Evolutionary conservation across 805 yeast genomes (phyloP), one percentile per base, ranked within the genome.

Genomic region (Candida ficus): DNA sequence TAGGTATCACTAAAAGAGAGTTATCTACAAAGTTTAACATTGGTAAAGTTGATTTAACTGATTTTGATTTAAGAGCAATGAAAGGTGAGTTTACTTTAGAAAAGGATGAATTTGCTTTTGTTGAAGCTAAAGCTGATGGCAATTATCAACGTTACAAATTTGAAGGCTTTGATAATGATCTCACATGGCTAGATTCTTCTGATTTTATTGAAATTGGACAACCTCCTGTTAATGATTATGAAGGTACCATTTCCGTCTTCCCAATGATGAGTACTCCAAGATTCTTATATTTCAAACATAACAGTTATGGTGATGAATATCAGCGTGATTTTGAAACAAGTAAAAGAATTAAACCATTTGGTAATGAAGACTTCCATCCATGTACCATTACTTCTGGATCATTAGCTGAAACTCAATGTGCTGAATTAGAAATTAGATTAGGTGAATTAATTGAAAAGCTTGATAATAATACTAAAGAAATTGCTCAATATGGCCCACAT

Each of bases 221-320:
- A 7, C 65, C 75, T 1, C 52, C 70, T 4, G 44, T 72, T 7
- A 53, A 57, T 9, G 56, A 60, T 1, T 58, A 59, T 37, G 52
- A 60, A 4, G 66, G 80, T 43, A 32, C 51, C 11, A 67, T 87
- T 35, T 64, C 61, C 12, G 73, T 82, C 3, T 54, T 64, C 32
- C 91, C 95, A 3, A 61, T 89, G 46, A 52, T 86, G 50, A 78
- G 65, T 58, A 69, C 95, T 0, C 85, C 91, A 5, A 65, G 76
- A 33, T 81, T 89, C 55, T 67, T 81, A 3, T 90, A 86, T 57
- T 64, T 74, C 45, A 70, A 91, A 36, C 78, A 82, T 46, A 78
- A 87, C 2, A 70, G 68, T 38, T 68, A 73, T 45, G 71, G 68
- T 2, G 66, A 67, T 30, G 61, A 54, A 39, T 62, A 54, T 40